Evolutionary conservation across 192 early-diverging fungal species (phyloP).

Genomic region (Coemansia sp.): DNA sequence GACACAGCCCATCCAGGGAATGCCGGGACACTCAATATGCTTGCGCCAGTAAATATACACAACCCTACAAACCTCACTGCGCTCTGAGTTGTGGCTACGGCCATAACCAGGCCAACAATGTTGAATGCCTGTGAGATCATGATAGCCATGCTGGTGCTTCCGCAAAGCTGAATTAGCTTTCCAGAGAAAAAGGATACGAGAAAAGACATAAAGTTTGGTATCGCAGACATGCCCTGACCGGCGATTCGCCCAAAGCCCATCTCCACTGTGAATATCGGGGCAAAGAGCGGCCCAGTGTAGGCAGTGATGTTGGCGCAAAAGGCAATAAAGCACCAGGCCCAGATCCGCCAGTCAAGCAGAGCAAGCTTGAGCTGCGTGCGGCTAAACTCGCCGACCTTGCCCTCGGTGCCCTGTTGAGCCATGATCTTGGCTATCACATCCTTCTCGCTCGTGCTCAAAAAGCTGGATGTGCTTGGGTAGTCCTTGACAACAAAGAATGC

Average conservation of each 20-base stretch:
- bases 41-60: conserved; percentile 3
- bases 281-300: conserved; percentile 8
- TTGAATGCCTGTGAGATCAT: conserved; percentile 2
- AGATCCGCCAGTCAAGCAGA: conserved; percentile 9
- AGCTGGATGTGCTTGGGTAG: conserved; percentile 5
- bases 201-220: conserved; percentile 1
- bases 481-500: conserved; percentile 14
- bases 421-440: conserved; percentile 8
- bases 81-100: conserved; percentile 3
- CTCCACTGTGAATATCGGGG: conserved; percentile 5
- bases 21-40: neutral
- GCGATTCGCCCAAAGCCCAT: conserved; percentile 7
- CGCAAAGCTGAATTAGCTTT: neutral
- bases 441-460: conserved; percentile 4
- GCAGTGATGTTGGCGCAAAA: conserved; percentile 4
- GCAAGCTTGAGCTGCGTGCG: neutral
- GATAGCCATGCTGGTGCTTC: conserved; percentile 1
- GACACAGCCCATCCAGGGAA: conserved; percentile 5
- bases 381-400: conserved; percentile 7
- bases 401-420: conserved; percentile 4
- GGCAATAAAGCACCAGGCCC: conserved; percentile 3
- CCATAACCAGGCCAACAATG: conserved; percentile 3
- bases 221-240: conserved; percentile 9
- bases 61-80: conserved; percentile 4
- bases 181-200: conserved; percentile 7